Base-by-base conservation (phyloP, 805 yeast species). In the Metschnikowia noctiluminum region DNA sequence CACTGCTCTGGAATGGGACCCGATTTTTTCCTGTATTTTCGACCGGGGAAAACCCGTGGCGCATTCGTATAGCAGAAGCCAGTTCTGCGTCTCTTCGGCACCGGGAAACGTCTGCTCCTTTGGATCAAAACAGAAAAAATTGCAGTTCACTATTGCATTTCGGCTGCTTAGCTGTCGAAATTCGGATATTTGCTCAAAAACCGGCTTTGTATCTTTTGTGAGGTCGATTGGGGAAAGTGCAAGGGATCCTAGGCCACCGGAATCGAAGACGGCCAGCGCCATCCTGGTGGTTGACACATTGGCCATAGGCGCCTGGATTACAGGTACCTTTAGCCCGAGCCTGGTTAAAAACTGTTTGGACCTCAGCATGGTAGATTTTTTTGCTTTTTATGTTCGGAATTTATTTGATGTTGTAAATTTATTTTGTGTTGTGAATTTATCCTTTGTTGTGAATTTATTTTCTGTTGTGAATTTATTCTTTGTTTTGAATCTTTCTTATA, bases 271-370 rank as follows among this genome's bases (percentile, higher is more conserved):
- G 1, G 65, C 66, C 1, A 75, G 68, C 0, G 82, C 82, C 48
- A 80, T 55, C 30, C 62, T 59, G 1, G 71, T 63, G 0, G 79
- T 77, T 12, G 77, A 66, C 2, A 78, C 70, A 0, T 84, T 84
- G 1, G 85, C 84, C 85, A 81, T 80, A 16, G 85, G 85, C 0
- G 85, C 72, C 56, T 79, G 84, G 34, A 81, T 62, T 3, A 81
- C 63, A 3, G 81, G 82, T 46, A 59, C 59, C 39, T 56, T 64
- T n/a, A 72, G 49, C 4, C 68, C 71, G 21, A 73, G 40, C 27
- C 16, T 28, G 26, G 40, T 35, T 6, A 43, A n/a, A 21, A 50
- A 48, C 10, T 21, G 26, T 14, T 28, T 32, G 31, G 35, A 28
- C 7, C 6, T 32, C 15, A 12, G 16, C 43, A 40, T 40, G 21